Base-by-base conservation (phyloP, 164 flowering plant genomes). In the Buxus sempervirens region DNA sequence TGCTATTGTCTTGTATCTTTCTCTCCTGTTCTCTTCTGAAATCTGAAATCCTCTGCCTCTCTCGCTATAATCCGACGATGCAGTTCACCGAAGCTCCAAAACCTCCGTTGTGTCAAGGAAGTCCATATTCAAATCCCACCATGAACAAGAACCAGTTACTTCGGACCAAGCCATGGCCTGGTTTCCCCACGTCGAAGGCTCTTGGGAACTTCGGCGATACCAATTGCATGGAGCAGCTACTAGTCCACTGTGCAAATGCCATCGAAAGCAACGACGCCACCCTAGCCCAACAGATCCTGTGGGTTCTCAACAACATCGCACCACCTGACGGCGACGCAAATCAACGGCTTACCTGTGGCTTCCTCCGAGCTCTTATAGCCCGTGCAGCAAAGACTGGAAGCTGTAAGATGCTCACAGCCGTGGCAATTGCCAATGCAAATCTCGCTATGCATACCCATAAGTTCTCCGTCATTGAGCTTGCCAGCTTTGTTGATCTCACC, bases 261-360 rank as follows among this genome's bases (percentile, higher is more conserved):
- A 88, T 95, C 36, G 97, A 95, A 20, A 79, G 69, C 80, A 92
- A 90, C 77, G 97, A 95, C 74, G 84, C 91, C 36, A 90, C 97
- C 45, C 78, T 90, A 20, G 84, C 97, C 16, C 97, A 95, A 62
- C 99, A 95, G 64, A 87, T 92, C 80, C 79, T 92, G 0, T 95
- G 99, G 99, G 99, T 95, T 27, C 83, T 95, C 14, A 89, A 95
- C 86, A 92, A 90, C 77, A 87, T 86, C 9, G 99, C 99, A 5
- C 79, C 87, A 0, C 89, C 91, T 0, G 97, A 95, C 61, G 99
- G 99, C 1, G 97, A 90, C 79, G 85, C 97, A 18, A 92, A 79
- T 54, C 96, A 92, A 67, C 93, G 98, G 25, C 88, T 92, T 28
- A 77, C 98, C 15, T 79, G 79, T 36, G 93, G 82, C 60, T 95